Conservation (phyloP, 2,329 filamentous ascomycete genomes). For the Calonectria multiphialidica region DNA sequence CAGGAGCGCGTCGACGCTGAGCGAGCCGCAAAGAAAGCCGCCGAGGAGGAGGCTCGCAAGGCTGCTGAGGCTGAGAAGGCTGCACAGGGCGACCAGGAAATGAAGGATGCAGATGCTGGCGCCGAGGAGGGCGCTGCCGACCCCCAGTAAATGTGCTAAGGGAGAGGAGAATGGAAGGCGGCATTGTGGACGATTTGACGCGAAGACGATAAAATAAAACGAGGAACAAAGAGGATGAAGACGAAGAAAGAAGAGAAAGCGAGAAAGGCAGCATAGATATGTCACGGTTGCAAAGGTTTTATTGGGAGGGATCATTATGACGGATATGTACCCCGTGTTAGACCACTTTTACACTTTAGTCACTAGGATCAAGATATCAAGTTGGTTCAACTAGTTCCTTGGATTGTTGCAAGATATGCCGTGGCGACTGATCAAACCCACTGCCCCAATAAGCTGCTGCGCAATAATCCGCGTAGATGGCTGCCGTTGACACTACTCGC, state of each 20-base stretch:
- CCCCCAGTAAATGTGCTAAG: conserved; percentile 47
- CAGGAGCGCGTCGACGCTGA: conserved; percentile 84
- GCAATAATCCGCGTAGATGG: not conserved
- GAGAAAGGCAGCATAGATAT: conserved; percentile 24
- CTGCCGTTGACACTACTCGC: too few relatives aligned
- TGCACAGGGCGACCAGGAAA: conserved; percentile 66
- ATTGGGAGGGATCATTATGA: conserved; percentile 45
- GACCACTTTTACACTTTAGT: conserved; percentile 45
- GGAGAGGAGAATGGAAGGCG: not conserved
- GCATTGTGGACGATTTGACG: conserved; percentile 34
- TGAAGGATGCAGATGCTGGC: conserved; percentile 70
- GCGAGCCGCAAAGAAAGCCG: conserved; percentile 79
- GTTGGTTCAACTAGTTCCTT: conserved; percentile 35
- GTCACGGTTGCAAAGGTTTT: conserved; percentile 42
- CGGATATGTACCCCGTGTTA: conserved; percentile 46
- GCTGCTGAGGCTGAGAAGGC: conserved; percentile 64
- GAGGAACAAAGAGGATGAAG: conserved; percentile 29
- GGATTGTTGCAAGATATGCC: not conserved
- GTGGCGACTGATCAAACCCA: not conserved
- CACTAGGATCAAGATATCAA: conserved; percentile 43
- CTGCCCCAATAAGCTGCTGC: not conserved
- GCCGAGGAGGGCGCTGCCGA: conserved; percentile 63
- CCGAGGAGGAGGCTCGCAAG: conserved; percentile 68
- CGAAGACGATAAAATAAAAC: conserved; percentile 41
- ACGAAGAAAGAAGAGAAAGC: conserved; percentile 24